A percentile compares a stretch with the other conserved stretches of the same genome.
phyloP scores from a whole-genome alignment of 2,329 filamentous ascomycete genomes.

The Tolypocladium capitatum region DNA sequence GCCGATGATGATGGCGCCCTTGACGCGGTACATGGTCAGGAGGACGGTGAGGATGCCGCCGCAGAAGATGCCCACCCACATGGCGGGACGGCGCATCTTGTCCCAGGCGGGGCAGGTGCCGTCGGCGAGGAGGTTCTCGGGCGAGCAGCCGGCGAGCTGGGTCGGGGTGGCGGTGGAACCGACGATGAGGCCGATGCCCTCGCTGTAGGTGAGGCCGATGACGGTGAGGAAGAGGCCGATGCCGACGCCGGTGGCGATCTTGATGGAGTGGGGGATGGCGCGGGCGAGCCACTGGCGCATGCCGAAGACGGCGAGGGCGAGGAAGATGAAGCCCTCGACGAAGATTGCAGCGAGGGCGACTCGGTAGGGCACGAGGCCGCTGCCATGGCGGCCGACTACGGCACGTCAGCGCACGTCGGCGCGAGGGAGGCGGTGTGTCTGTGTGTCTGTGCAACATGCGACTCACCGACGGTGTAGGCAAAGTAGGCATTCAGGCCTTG shows the following conservation, averaged over 20 bases:
- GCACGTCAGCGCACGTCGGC: not conserved
- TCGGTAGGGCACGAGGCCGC: conserved; percentile 57
- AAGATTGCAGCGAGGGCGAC: conserved; percentile 78
- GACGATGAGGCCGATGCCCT: conserved; percentile 68
- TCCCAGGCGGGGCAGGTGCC: conserved; percentile 48
- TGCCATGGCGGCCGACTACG: conserved; percentile 59
- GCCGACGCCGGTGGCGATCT: conserved; percentile 73
- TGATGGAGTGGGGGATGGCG: conserved; percentile 71
- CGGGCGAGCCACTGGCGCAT: conserved; percentile 81
- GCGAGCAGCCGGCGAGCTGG: conserved; percentile 58
- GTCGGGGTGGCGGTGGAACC: conserved; percentile 56
- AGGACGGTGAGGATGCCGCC: conserved; percentile 69
- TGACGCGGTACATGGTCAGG: conserved; percentile 74
- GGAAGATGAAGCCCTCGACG: conserved; percentile 76
- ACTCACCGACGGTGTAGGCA: conserved; percentile 46
- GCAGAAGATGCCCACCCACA: conserved; percentile 85
- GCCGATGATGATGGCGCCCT: conserved; percentile 73
- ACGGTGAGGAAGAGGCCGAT: conserved; percentile 73
- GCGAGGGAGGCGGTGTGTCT: conserved; percentile 10
- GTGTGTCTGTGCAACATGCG: not conserved
- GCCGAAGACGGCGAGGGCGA: conserved; percentile 64
- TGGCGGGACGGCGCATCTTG: conserved; percentile 71
- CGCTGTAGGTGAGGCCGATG: conserved; percentile 65
- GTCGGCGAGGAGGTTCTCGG: conserved; percentile 22
- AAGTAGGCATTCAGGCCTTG: conserved; percentile 71